Evolutionary conservation across 2,329 filamentous ascomycete species (phyloP).

Genomic region (Pleurostoma richardsiae): DNA sequence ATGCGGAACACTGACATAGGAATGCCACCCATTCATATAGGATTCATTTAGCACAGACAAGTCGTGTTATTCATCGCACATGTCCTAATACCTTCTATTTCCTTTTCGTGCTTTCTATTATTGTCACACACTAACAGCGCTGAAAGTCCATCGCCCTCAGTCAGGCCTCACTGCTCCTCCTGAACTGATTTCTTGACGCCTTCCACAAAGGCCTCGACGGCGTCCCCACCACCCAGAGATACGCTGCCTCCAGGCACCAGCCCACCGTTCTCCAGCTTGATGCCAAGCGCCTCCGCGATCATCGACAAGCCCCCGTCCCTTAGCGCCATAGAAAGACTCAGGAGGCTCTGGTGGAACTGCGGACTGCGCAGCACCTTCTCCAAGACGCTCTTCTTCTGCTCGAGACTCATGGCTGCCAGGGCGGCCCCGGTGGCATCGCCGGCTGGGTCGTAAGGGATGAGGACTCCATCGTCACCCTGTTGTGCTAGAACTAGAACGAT

Average conservation of each 20-base stretch:
- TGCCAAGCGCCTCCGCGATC: constrained; percentile 77
- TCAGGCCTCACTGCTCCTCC: constrained; percentile 34
- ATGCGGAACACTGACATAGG: no score
- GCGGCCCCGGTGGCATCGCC: constrained; percentile 66
- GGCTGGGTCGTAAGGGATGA: constrained; percentile 59
- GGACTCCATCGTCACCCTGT: constrained; percentile 53
- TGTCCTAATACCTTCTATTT: no score
- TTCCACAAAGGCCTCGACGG: constrained; percentile 85
- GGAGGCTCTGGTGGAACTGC: constrained; percentile 83
- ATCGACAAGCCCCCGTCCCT: constrained; percentile 87
- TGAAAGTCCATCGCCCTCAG: no score
- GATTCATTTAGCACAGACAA: no score
- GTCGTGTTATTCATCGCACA: no score
- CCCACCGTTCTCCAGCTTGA: constrained; percentile 80
- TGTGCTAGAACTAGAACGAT: constrained; percentile 72
- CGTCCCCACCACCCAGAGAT: constrained; percentile 81
- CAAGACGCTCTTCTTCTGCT: constrained; percentile 76
- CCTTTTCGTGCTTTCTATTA: constrained; percentile 7
- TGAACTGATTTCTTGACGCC: constrained; percentile 78
- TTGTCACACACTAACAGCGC: not conserved
- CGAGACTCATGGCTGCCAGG: constrained; percentile 64
- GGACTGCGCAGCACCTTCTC: constrained; percentile 81
- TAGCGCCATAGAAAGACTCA: constrained; percentile 80
- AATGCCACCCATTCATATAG: no score
- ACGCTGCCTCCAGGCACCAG: constrained; percentile 72